Evolutionary conservation across 208 protist genomes (phyloP).

Genomic region (Crithidia brevicula): DNA sequence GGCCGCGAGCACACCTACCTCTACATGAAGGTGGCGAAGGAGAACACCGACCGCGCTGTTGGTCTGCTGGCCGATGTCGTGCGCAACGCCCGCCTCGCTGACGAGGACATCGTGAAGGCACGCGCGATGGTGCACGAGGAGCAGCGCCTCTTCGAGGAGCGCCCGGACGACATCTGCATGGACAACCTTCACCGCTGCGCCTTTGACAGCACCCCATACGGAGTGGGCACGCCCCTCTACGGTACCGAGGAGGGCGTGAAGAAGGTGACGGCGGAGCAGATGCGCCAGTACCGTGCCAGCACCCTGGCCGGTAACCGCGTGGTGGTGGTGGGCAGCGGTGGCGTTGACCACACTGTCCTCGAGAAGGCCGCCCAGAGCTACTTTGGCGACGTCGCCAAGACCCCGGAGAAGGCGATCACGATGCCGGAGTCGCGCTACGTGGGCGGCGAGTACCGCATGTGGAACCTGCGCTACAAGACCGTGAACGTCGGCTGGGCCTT

Average conservation of each 20-base stretch:
- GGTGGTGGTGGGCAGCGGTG: constrained; percentile 95
- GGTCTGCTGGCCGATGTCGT: constrained; percentile 97
- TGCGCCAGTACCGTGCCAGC: constrained; percentile 83
- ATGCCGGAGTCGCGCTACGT: constrained; percentile 75
- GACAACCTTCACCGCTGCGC: constrained; percentile 96
- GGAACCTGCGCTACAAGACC: constrained; percentile 90
- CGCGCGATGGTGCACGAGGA: constrained; percentile 92
- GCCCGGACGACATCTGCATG: constrained; percentile 95
- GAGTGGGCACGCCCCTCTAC: constrained; percentile 95
- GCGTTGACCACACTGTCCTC: constrained; percentile 95
- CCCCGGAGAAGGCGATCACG: constrained; percentile 22
- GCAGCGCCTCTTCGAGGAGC: constrained; percentile 93
- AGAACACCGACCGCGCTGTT: constrained; percentile 93
- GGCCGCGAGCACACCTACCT: constrained; percentile 97
- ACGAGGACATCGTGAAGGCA: constrained; percentile 91
- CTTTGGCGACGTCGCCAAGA: constrained; percentile 83
- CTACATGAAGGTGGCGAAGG: constrained; percentile 94
- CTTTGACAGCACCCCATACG: constrained; percentile 91
- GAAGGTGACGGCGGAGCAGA: constrained; percentile 71
- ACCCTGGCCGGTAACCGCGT: constrained; percentile 94
- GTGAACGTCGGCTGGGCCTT: constrained; percentile 90
- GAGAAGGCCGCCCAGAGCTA: constrained; percentile 90
- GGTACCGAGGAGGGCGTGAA: constrained; percentile 95
- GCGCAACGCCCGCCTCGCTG: constrained; percentile 92
- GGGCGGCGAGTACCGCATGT: constrained; percentile 87